Evolutionary conservation across 208 protist genomes (phyloP), one percentile per base, ranked within the genome.

Genomic region (Wallacemonas sp.): DNA sequence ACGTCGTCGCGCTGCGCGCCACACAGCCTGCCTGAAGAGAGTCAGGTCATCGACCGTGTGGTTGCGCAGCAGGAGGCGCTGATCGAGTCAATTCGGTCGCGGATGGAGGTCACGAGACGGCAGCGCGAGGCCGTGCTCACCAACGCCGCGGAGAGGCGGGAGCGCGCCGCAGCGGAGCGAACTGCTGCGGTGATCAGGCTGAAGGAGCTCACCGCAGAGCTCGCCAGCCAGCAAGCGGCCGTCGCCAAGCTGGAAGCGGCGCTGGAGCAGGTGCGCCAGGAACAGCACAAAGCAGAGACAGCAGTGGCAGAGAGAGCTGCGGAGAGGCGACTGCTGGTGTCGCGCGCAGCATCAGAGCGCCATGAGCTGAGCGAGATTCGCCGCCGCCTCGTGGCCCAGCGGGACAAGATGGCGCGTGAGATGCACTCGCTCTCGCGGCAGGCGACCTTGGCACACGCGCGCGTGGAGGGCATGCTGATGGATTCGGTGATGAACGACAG

Each of bases 51-150:
- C n/a, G 37, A 75, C 22, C 37, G 42, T 1, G 63, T 71, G 39
- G 37, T 41, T 12, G 57, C 54, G 42, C 66, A 70, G 41, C 66
- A 73, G 17, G 66, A 44, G 9, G 62, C 63, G 6, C 57, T 78
- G 22, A 48, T 73, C 27, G n/a, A 72, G 9, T 33, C 63, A 13
- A 58, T 81, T n/a, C 50, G 69, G n/a, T 19, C 27, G 21, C 74
- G 70, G 13, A 46, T 88, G 17, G 34, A 63, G 1, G 58, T n/a
- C 26, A 66, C 76, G 34, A 54, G 71, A 55, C 4, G 55, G 41
- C 45, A 62, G 55, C 59, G 39, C 12, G 34, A 37, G 26, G 10
- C 37, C 13, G 38, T 82, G 33, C 15, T 63, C 27, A 58, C 42
- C n/a, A 58, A 72, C 22, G 66, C 79, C 29, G 38, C 53, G 5